Percentiles rank a stretch among this genome's conserved stretches.
Conservation (phyloP, 768 basidiomycete species). For the Kwoniella bestiolae region DNA sequence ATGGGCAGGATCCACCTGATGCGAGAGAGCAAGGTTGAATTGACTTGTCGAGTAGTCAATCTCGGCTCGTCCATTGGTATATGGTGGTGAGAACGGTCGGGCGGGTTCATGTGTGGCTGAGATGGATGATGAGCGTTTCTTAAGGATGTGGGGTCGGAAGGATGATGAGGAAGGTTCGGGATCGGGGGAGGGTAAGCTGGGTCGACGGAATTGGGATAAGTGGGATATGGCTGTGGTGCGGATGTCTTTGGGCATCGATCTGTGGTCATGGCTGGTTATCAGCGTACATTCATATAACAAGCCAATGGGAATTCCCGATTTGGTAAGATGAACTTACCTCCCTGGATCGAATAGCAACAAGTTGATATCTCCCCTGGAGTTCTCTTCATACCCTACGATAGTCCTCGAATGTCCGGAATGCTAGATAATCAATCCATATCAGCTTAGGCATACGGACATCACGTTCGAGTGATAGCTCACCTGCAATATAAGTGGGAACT, state of each 20-base stretch:
- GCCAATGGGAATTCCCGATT: background rate
- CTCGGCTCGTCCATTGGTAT: constrained; percentile 40
- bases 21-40: background rate
- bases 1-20: background rate
- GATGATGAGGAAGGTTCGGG: background rate
- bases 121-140: constrained; percentile 16
- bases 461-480: constrained; percentile 31
- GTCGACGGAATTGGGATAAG: background rate
- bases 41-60: constrained; percentile 15
- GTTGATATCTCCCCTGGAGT: constrained; percentile 64
- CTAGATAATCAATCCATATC: constrained; percentile 59
- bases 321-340: constrained; percentile 38
- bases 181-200: background rate
- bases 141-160: background rate
- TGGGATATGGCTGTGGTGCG: constrained; percentile 22
- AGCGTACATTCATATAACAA: no score
- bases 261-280: no score
- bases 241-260: constrained; percentile 31
- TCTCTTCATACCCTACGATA: constrained; percentile 80
- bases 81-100: constrained; percentile 37
- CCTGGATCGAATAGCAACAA: constrained; percentile 81
- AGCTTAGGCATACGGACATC: background rate
- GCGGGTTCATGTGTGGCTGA: constrained; percentile 37
- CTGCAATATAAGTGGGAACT: constrained; percentile 77
- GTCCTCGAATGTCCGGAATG: constrained; percentile 84